Conservation (phyloP, 169 alveolate species). For the Plasmodium blacklocki region DNA sequence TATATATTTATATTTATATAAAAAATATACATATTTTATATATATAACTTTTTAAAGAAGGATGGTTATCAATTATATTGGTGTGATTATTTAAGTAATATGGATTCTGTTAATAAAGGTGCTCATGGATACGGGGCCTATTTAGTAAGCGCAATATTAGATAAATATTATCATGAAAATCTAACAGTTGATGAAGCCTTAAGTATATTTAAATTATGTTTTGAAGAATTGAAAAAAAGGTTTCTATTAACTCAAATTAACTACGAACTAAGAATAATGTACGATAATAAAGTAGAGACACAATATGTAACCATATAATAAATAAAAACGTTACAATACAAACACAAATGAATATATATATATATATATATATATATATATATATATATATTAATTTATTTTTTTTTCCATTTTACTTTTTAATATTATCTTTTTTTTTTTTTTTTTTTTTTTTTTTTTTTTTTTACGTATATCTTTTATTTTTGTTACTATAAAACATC, state of each 20-base stretch:
- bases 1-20: not conserved
- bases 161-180: slow-evolving; percentile 89
- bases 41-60: slow-evolving; percentile 67
- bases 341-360: too few relatives aligned
- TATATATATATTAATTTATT: too few relatives aligned
- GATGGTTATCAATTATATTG: slow-evolving; percentile 92
- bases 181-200: slow-evolving; percentile 90
- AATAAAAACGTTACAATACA: too few relatives aligned
- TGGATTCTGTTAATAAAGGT: slow-evolving; percentile 89
- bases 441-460: too few relatives aligned
- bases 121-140: slow-evolving; percentile 95
- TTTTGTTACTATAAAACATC: too few relatives aligned
- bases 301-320: slow-evolving; percentile 72
- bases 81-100: slow-evolving; percentile 93
- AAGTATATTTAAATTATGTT: slow-evolving; percentile 87
- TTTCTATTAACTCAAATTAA: slow-evolving; percentile 90
- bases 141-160: slow-evolving; percentile 91
- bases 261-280: slow-evolving; percentile 81
- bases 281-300: slow-evolving; percentile 79
- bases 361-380: too few relatives aligned
- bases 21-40: not conserved
- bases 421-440: too few relatives aligned
- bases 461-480: too few relatives aligned
- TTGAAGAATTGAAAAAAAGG: slow-evolving; percentile 90
- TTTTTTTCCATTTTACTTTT: too few relatives aligned